Conservation (phyloP, 73 alveolate genomes). For the Paramecium pentaurelia region DNA sequence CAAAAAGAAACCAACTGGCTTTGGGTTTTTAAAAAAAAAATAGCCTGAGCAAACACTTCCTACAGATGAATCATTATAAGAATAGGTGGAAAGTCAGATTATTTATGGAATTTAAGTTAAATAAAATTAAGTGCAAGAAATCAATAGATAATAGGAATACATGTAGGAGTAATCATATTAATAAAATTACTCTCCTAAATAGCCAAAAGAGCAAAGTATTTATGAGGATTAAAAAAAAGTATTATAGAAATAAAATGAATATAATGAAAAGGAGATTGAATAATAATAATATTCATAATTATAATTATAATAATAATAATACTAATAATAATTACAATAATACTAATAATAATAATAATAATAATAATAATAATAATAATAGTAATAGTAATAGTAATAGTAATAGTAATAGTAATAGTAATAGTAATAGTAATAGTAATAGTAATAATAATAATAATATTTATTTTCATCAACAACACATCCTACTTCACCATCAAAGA, state of each 20-base stretch:
- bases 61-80: neutral
- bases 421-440: neutral
- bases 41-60: neutral
- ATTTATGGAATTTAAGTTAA: neutral
- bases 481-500: neutral
- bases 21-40: slow-evolving; percentile 31
- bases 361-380: neutral
- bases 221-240: neutral
- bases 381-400: neutral
- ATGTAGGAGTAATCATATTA: neutral
- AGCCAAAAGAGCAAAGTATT: neutral
- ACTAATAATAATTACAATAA: neutral
- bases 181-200: neutral
- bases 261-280: neutral
- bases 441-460: neutral
- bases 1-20: slow-evolving; percentile 15
- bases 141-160: neutral
- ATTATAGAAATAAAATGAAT: neutral
- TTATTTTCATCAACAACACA: neutral
- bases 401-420: neutral
- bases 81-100: neutral
- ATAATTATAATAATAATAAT: neutral
- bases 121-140: neutral
- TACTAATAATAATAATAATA: neutral
- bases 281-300: neutral